Base-by-base conservation (phyloP, 2,329 filamentous ascomycete genomes). In the Aspergillus chevalieri region DNA sequence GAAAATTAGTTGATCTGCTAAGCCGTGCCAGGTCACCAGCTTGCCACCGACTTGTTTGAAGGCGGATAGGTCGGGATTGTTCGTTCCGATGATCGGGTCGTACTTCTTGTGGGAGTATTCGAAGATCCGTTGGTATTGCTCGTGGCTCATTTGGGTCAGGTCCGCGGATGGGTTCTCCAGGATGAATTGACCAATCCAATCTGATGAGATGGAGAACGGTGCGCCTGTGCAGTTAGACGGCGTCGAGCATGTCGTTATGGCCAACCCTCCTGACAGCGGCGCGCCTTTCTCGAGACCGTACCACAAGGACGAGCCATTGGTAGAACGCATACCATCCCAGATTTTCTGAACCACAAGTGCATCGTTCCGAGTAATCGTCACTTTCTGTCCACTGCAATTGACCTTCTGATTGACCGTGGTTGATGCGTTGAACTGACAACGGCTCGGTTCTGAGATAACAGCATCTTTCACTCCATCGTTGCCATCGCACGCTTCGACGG, bases 1-100 rank as follows among this genome's bases (percentile, higher is more conserved):
- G 19, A 60, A 57, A 49, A 75, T 73, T n/a, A 72, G 51, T 17
- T 65, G 51, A 51, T 74, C 71, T 2, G 62, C 63, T 6, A 70
- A 52, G 1, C 73, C 74, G 46, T 75, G 72, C 65, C 67, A 75
- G 1, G 64, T 68, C 14, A 76, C 63, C 57, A 76, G 64, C 51
- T 75, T 76, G 1, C 65, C 70, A 0, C 70, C 71, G 1, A 55
- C 49, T 1, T 55, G 45, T 24, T 61, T 62, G 56, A 75, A 76
- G 0, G 45, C 55, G 0, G 62, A 59, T 0, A 76, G 60, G 50
- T 74, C 65, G 1, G 71, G 65, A 41, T 71, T 59, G 17, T 59
- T 48, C 0, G 69, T 70, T 5, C 63, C 66, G 10, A 74, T 69
- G 33, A 71, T 63, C 2, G 58, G 57, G 15, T 57, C 51, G 48